phyloP scores from a whole-genome alignment of 2,329 filamentous ascomycete species.

The Pseudophaeomoniella oleicola region DNA sequence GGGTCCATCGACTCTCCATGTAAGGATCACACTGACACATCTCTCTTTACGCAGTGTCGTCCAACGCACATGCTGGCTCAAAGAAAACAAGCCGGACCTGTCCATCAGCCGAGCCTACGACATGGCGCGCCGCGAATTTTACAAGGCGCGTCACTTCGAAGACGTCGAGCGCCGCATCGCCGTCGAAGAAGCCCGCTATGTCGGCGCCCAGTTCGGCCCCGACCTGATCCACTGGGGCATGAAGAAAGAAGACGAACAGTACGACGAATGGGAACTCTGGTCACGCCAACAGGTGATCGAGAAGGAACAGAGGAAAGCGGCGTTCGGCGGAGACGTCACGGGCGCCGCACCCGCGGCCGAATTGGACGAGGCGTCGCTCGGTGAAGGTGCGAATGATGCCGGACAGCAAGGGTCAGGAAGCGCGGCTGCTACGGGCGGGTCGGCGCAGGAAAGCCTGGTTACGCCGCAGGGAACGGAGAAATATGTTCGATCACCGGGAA shows the following conservation, averaged over 20 bases:
- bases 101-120: conserved; percentile 65
- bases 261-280: conserved; percentile 77
- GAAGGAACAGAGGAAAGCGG: conserved; percentile 31
- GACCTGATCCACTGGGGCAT: conserved; percentile 61
- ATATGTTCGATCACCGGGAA: not conserved
- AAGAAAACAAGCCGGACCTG: conserved; percentile 47
- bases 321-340: conserved; percentile 19
- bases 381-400: too few species aligned
- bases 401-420: not conserved
- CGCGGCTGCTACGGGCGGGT: not conserved
- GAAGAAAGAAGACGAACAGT: conserved; percentile 64
- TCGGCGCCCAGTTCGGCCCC: conserved; percentile 81
- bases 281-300: conserved; percentile 41
- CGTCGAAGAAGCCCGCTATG: conserved; percentile 70
- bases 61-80: conserved; percentile 78
- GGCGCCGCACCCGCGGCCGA: too few species aligned
- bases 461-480: not conserved
- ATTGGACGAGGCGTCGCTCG: too few species aligned
- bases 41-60: conserved; percentile 53
- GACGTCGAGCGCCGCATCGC: conserved; percentile 74
- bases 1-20: not conserved
- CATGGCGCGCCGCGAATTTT: conserved; percentile 76
- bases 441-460: not conserved
- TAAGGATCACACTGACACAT: conserved; percentile 3
- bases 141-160: conserved; percentile 63